Conservation (phyloP, 1,139 yeast genomes). For the Suhomyces bokatorum region DNA sequence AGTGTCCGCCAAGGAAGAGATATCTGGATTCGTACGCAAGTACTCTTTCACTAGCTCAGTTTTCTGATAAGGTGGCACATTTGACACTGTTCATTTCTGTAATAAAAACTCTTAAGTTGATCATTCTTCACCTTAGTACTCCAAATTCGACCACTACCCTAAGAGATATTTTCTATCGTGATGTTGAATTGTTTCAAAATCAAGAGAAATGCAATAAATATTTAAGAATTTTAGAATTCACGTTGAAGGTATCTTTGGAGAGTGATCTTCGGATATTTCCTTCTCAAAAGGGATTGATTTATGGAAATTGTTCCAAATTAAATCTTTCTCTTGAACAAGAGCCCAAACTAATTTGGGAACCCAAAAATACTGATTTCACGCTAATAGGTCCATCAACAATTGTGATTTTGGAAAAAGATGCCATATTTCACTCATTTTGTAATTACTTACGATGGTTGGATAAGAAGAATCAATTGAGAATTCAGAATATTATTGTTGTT, state of each 20-base stretch:
- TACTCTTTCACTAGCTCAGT: not conserved
- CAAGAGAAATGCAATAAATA: constrained; percentile 49
- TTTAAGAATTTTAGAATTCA: constrained; percentile 36
- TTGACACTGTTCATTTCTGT: constrained; percentile 8
- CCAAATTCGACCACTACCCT: constrained; percentile 40
- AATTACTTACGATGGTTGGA: constrained; percentile 15
- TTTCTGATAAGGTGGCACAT: not conserved
- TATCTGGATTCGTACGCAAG: too few relatives aligned
- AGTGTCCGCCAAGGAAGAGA: not conserved
- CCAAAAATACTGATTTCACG: not conserved
- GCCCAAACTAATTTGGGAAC: constrained; percentile 29
- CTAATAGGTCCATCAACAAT: constrained; percentile 22
- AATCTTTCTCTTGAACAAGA: constrained; percentile 18
- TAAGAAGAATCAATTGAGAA: constrained; percentile 6
- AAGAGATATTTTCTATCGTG: constrained; percentile 67
- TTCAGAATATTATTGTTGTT: constrained; percentile 32
- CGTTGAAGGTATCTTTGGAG: constrained; percentile 25
- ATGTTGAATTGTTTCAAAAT: constrained; percentile 52
- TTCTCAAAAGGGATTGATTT: constrained; percentile 63
- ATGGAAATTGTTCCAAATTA: constrained; percentile 31
- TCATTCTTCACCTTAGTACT: constrained; percentile 21
- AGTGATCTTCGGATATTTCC: constrained; percentile 49
- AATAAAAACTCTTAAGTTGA: constrained; percentile 21
- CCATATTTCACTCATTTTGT: constrained; percentile 41
- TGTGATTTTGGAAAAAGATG: constrained; percentile 69